phyloP scores from a whole-genome alignment of 352 stramenopile species.

The Globisporangium okanoganense region DNA sequence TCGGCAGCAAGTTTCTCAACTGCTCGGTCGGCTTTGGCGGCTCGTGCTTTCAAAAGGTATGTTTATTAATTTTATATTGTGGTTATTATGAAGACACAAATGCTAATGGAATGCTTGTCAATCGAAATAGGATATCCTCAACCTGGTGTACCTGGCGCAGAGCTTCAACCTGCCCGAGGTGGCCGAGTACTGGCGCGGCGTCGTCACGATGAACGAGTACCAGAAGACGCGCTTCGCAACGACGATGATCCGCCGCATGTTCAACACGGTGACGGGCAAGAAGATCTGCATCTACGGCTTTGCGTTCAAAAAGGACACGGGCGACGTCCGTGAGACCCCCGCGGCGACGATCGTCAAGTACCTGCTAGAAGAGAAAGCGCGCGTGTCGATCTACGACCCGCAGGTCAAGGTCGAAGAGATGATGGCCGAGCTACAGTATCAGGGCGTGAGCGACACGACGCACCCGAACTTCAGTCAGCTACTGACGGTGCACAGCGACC shows the following conservation, averaged over 20 bases:
- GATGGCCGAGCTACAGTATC: slow-evolving; percentile 75
- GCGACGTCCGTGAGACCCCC: slow-evolving; percentile 98
- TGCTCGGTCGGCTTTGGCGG: slow-evolving; percentile 98
- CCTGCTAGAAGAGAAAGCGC: slow-evolving; percentile 94
- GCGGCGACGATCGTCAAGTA: slow-evolving; percentile 97
- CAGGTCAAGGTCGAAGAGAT: slow-evolving; percentile 97
- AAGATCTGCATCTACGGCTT: slow-evolving; percentile 99
- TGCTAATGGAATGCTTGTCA: not conserved
- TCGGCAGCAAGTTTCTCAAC: slow-evolving; percentile 98
- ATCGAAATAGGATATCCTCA: slow-evolving; percentile 93
- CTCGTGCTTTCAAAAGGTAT: slow-evolving; percentile 97
- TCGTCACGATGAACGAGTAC: slow-evolving; percentile 99
- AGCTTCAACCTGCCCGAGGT: slow-evolving; percentile 97
- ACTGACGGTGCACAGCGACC: slow-evolving; percentile 66
- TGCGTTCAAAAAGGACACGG: slow-evolving; percentile 99
- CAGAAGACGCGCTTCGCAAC: slow-evolving; percentile 99
- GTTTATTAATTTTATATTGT: slow-evolving; percentile 14
- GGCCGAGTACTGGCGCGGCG: slow-evolving; percentile 98
- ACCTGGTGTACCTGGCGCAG: slow-evolving; percentile 99
- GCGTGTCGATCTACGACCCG: slow-evolving; percentile 97
- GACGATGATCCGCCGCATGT: slow-evolving; percentile 98
- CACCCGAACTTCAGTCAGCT: slow-evolving; percentile 89
- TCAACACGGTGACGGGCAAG: slow-evolving; percentile 99
- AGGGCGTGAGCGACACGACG: slow-evolving; percentile 89
- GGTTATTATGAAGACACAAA: not conserved